Conservation (phyloP, 768 basidiomycete genomes). For the Naganishia randhawae region DNA sequence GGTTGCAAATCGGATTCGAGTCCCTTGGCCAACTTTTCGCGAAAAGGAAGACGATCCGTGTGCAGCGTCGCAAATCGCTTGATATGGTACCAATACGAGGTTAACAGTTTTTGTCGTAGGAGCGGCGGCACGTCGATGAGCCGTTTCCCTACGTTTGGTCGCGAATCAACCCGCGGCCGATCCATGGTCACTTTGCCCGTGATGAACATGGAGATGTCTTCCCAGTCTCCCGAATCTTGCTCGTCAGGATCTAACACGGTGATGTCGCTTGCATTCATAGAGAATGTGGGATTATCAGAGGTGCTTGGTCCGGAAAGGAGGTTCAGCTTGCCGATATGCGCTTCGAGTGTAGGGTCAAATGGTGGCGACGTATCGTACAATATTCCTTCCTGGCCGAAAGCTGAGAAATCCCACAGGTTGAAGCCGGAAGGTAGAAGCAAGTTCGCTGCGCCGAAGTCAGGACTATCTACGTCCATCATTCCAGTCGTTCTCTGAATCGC, state of each 20-base stretch:
- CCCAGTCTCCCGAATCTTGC: background rate
- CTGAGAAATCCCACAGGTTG: constrained; percentile 3
- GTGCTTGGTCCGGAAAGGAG: background rate
- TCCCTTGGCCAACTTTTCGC: background rate
- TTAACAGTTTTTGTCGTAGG: constrained; percentile 6
- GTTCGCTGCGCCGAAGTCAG: background rate
- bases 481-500: background rate
- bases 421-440: constrained; percentile 8
- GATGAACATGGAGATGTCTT: background rate
- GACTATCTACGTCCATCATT: background rate
- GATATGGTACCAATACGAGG: constrained; percentile 14
- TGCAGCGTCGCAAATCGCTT: constrained; percentile 18
- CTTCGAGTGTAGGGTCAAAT: background rate
- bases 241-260: background rate
- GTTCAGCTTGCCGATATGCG: background rate
- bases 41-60: constrained; percentile 2
- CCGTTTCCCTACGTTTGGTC: background rate
- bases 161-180: background rate
- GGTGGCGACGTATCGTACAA: background rate
- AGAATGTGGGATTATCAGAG: background rate
- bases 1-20: constrained; percentile 11
- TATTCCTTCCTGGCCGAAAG: background rate
- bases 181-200: background rate
- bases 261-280: background rate
- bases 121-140: constrained; percentile 18